Percentiles rank a stretch among this genome's conserved stretches.
phyloP scores from a whole-genome alignment of 345 rosid species.

The Citrus cavaleriei region DNA sequence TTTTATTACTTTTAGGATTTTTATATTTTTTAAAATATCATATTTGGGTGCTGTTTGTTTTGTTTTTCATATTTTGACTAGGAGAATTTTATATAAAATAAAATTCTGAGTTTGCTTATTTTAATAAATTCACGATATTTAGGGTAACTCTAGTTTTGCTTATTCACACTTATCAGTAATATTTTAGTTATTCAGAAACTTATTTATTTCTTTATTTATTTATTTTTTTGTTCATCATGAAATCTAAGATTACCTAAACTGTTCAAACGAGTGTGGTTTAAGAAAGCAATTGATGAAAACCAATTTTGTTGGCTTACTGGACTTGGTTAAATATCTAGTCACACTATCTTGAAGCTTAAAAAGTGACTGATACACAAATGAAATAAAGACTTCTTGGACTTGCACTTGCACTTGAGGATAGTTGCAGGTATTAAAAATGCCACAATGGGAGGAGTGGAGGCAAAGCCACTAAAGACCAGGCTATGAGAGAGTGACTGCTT shows the following conservation, averaged over 20 bases:
- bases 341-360: too few species aligned
- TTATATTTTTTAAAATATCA: too few species aligned
- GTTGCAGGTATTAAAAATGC: not conserved
- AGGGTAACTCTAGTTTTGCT: too few species aligned
- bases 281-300: not conserved
- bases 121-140: too few species aligned
- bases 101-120: too few species aligned
- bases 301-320: not conserved
- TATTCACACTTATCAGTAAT: too few species aligned
- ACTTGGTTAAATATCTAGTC: not conserved
- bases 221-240: too few species aligned
- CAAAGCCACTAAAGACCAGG: conserved; percentile 24
- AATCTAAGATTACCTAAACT: not conserved
- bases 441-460: conserved; percentile 19
- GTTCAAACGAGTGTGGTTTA: not conserved
- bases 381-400: not conserved
- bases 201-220: too few species aligned
- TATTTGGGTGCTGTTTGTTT: too few species aligned
- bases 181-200: too few species aligned
- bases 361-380: not conserved
- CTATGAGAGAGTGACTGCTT: conserved; percentile 16
- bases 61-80: too few species aligned
- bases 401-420: not conserved
- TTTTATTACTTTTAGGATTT: accelerated
- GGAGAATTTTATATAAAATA: too few species aligned